Conservation (phyloP, 768 basidiomycete genomes). For the Punctularia strigosozonata region DNA sequence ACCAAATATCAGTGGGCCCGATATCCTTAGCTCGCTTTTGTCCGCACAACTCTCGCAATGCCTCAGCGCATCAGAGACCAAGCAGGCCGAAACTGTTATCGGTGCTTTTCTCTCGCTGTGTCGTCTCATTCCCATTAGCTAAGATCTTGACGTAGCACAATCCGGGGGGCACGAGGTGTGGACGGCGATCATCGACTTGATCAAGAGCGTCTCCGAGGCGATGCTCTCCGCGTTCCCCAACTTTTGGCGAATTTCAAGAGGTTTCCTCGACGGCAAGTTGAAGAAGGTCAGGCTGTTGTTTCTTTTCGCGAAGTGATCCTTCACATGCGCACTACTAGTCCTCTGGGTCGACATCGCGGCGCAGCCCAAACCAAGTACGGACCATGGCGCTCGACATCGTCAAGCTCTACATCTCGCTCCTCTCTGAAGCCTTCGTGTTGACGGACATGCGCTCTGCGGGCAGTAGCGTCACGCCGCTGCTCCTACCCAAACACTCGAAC, state of each 20-base stretch:
- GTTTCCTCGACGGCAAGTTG: constrained; percentile 89
- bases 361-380: constrained; percentile 73
- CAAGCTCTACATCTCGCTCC: constrained; percentile 70
- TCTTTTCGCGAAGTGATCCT: background rate
- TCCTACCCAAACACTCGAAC: constrained; percentile 67
- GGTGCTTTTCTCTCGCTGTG: constrained; percentile 28
- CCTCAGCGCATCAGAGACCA: constrained; percentile 47
- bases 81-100: constrained; percentile 48
- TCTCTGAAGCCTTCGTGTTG: constrained; percentile 79
- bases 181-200: constrained; percentile 66
- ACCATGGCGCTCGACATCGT: constrained; percentile 84
- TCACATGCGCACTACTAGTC: constrained; percentile 11
- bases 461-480: constrained; percentile 28
- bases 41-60: constrained; percentile 49
- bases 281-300: constrained; percentile 48
- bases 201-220: constrained; percentile 80
- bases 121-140: background rate
- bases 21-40: constrained; percentile 30
- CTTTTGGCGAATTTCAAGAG: constrained; percentile 89
- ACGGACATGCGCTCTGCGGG: constrained; percentile 53
- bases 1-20: constrained; percentile 22
- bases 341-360: constrained; percentile 36
- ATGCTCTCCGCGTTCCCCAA: constrained; percentile 77
- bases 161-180: constrained; percentile 68
- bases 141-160: constrained; percentile 38